phyloP scores from a whole-genome alignment of 306 rosid genomes.

The Pachyrhizus erosus region DNA sequence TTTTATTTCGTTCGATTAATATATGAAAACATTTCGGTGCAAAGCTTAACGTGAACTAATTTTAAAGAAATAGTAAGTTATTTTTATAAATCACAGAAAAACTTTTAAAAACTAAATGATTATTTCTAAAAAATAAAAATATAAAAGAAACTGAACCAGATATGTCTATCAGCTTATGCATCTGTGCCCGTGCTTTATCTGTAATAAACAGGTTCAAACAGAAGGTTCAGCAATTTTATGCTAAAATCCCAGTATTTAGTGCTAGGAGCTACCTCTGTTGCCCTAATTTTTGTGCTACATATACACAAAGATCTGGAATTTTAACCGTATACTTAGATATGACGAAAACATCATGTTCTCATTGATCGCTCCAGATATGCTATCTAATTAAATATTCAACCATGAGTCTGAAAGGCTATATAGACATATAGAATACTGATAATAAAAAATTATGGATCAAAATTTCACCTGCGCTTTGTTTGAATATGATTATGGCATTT shows the following conservation, averaged over 20 bases:
- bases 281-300: constrained; percentile 1
- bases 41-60: too few species aligned
- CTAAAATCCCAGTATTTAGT: background rate
- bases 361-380: too few species aligned
- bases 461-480: background rate
- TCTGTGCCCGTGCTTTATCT: background rate
- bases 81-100: too few species aligned
- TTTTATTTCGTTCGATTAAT: too few species aligned
- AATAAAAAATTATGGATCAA: background rate
- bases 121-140: too few species aligned
- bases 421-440: background rate
- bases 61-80: too few species aligned
- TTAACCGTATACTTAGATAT: background rate
- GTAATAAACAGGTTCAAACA: background rate
- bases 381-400: background rate
- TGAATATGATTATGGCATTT: background rate
- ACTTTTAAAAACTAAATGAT: too few species aligned
- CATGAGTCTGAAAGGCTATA: background rate
- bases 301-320: background rate
- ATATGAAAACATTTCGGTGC: too few species aligned
- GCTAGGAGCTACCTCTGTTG: background rate
- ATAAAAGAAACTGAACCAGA: too few species aligned
- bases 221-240: background rate
- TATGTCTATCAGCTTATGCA: too few species aligned
- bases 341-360: too few species aligned